These are phyloP conservation scores for Cryphonectria japonica DNA, from an alignment of 2,329 filamentous ascomycete genomes.

Conservation along the genomic window DNA sequence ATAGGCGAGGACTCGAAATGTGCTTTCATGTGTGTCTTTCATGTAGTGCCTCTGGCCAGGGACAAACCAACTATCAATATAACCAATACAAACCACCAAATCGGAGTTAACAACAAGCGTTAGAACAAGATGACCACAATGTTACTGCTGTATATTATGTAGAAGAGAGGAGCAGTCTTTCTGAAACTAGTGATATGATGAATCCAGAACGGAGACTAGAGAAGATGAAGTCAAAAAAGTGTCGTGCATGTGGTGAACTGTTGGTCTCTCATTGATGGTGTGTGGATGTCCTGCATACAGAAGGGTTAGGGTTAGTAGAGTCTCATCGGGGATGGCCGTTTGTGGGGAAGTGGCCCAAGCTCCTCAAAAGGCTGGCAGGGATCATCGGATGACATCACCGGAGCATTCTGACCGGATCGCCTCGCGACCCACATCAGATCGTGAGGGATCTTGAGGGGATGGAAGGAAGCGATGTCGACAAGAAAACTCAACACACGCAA, in stretches of 20 bases:
- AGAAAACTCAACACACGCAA: not conserved
- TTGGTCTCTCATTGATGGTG: not conserved
- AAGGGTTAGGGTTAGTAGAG: constrained; percentile 1
- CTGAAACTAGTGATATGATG: no score
- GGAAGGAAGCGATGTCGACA: constrained; percentile 7
- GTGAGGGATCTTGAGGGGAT: not conserved
- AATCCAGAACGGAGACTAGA: no score
- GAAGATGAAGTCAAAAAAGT: not conserved
- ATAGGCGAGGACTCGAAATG: not conserved
- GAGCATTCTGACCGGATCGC: constrained; percentile 21
- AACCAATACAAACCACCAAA: no score
- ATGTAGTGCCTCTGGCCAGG: no score
- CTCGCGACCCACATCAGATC: not conserved
- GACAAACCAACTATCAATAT: no score
- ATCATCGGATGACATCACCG: constrained; percentile 26
- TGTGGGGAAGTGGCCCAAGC: constrained; percentile 24
- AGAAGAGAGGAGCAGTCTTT: no score
- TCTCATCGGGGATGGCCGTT: constrained; percentile 9
- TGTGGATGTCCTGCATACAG: not conserved
- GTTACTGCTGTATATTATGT: not conserved
- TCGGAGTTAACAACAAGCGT: no score
- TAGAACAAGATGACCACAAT: not conserved
- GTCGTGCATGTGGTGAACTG: not conserved
- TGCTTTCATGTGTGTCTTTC: not conserved
- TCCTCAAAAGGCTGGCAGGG: not conserved